Base-by-base conservation (phyloP, 805 yeast genomes). In the Candida rishiriensis region DNA sequence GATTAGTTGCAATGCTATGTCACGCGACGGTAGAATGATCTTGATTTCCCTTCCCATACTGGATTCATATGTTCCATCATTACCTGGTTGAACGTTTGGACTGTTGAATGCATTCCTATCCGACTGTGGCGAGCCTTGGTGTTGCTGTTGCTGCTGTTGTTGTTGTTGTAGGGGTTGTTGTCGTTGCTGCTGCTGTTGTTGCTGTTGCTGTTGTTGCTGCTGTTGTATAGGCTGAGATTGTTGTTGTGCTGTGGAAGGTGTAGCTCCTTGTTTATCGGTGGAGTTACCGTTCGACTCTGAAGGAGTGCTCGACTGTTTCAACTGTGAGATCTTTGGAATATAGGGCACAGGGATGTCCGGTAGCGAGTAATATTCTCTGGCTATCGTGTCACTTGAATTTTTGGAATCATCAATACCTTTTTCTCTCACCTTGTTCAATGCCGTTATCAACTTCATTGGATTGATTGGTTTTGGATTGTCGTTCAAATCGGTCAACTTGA, bases 11-110 rank as follows among this genome's bases (percentile, higher is more conserved):
- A 86, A 62, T 0, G 96, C 91, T 21, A 76, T 75, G 30, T 79
- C 82, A 56, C 85, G 81, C 1, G 90, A 78, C 0, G 97, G 97
- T 32, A 89, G 65, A 9, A 85, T 78, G 48, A 83, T 73, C 49
- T 73, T 79, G 51, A 85, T 73, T 54, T 82, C 89, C 42, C 69
- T 63, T 21, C 72, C 69, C 47, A 61, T 47, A 32, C 54, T 60
- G 5, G 70, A 64, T 51, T 69, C 72, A 39, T 62, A 55, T 0
- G 71, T 65, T 1, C 70, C 72, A 52, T 68, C 72, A 21, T 62
- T 63, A 30, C 63, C 63, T 10, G 65, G 61, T 40, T 56, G 63
- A 12, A 41, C 41, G 28, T 40, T 41, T 26, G 55, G 49, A n/a
- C 47, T 47, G 26, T 41, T 46, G 26, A 53, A 41, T 12, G 44